Conservation (phyloP, 441 rosid species). For the Populus hybrid region DNA sequence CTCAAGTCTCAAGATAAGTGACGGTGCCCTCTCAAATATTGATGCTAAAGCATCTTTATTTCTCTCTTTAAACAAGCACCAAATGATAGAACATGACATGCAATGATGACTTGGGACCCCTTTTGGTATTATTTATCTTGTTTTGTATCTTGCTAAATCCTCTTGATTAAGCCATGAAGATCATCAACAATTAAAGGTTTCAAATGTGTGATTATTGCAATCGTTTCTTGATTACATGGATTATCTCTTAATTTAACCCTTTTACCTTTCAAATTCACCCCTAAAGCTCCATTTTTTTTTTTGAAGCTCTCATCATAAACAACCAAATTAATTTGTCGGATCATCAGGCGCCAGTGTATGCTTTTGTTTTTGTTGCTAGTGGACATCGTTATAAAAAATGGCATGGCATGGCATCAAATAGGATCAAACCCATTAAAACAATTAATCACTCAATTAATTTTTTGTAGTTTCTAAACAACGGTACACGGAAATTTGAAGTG, state of each 20-base stretch:
- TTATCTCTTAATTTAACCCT: slow-evolving; percentile 11
- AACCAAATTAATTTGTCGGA: slow-evolving; percentile 23
- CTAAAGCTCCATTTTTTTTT: slow-evolving; percentile 16
- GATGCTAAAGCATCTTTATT: slow-evolving; percentile 35
- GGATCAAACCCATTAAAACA: too few relatives aligned
- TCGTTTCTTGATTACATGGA: slow-evolving; percentile 24
- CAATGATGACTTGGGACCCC: slow-evolving; percentile 52
- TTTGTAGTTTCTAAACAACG: not conserved
- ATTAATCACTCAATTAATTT: too few relatives aligned
- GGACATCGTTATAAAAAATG: not conserved
- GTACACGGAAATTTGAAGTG: not conserved
- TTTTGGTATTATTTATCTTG: slow-evolving; percentile 11
- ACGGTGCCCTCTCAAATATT: slow-evolving; percentile 20
- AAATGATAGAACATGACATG: slow-evolving; percentile 35
- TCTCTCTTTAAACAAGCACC: slow-evolving; percentile 18
- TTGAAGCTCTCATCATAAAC: slow-evolving; percentile 18
- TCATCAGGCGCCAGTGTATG: not conserved
- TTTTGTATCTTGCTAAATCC: slow-evolving; percentile 21
- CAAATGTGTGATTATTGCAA: slow-evolving; percentile 31
- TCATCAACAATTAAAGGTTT: slow-evolving; percentile 20
- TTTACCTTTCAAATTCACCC: slow-evolving; percentile 23
- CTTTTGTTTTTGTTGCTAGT: slow-evolving; percentile 8
- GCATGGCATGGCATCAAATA: not conserved
- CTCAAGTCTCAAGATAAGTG: slow-evolving; percentile 24
- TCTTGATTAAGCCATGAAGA: slow-evolving; percentile 18